Percentiles rank a stretch among this genome's conserved stretches.
These are phyloP conservation scores for Ploettnerulaceae sp. DNA, from an alignment of 2,329 filamentous ascomycete genomes.

Conservation along the genomic window DNA sequence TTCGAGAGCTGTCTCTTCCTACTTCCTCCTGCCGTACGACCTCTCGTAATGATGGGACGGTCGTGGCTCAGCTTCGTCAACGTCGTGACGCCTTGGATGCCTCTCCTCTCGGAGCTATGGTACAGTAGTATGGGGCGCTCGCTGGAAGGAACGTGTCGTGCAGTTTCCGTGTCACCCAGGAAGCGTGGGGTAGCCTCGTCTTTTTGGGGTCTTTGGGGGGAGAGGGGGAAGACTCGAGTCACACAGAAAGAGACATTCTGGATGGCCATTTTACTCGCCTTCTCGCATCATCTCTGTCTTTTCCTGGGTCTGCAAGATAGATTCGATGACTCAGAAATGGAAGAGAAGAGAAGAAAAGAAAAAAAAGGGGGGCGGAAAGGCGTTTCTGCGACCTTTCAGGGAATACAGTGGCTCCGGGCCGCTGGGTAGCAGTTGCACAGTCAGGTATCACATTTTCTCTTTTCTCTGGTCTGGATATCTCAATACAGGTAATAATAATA, in stretches of 20 bases:
- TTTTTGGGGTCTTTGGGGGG: too few species aligned
- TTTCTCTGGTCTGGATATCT: too few species aligned
- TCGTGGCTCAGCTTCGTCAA: not conserved
- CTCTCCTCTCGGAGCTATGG: not conserved
- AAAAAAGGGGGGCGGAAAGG: too few species aligned
- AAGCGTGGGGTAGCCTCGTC: not conserved
- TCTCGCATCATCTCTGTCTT: conserved; percentile 2
- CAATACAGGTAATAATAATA: too few species aligned
- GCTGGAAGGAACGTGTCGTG: conserved; percentile 7
- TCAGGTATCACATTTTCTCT: too few species aligned
- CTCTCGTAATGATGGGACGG: conserved; percentile 4
- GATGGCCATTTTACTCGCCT: not conserved
- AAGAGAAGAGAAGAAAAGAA: too few species aligned
- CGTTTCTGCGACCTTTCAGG: too few species aligned
- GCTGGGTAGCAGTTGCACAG: too few species aligned
- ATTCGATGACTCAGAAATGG: conserved; percentile 10
- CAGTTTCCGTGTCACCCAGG: not conserved
- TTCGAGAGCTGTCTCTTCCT: too few species aligned
- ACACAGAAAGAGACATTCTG: not conserved
- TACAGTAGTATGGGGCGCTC: too few species aligned
- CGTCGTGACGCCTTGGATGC: not conserved
- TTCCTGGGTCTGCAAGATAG: conserved; percentile 1
- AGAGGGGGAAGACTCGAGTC: not conserved
- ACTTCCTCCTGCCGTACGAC: not conserved
- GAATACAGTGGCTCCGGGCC: too few species aligned